A percentile compares a stretch with the other conserved stretches of the same genome.
Evolutionary conservation across 495 filamentous ascomycete genomes (phyloP).

Genomic region (Penicillium mononematosum): DNA sequence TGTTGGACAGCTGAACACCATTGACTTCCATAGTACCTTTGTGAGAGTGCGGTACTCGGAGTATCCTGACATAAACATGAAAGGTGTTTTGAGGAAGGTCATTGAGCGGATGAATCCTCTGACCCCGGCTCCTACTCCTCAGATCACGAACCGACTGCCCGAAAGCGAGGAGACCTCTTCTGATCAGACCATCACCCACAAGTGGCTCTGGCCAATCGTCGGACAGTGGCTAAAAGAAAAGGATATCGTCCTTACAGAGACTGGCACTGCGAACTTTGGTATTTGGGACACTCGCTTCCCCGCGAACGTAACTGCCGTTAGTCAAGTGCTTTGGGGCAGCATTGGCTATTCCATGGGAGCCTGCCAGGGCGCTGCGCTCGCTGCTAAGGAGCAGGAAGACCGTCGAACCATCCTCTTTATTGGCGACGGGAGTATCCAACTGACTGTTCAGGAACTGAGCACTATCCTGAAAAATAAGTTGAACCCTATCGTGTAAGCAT

Average conservation of each 20-base stretch:
- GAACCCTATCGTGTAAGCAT: slow-evolving; percentile 71
- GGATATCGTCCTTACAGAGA: slow-evolving; percentile 85
- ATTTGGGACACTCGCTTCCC: slow-evolving; percentile 88
- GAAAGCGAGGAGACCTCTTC: slow-evolving; percentile 48
- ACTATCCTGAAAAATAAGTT: slow-evolving; percentile 79
- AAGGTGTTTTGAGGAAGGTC: slow-evolving; percentile 78
- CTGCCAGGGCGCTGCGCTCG: slow-evolving; percentile 72
- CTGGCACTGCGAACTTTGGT: slow-evolving; percentile 87
- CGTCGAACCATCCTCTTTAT: slow-evolving; percentile 78
- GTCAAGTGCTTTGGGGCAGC: slow-evolving; percentile 85
- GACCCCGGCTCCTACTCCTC: slow-evolving; percentile 40
- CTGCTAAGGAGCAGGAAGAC: slow-evolving; percentile 59
- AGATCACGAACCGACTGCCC: slow-evolving; percentile 55
- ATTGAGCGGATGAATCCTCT: slow-evolving; percentile 59
- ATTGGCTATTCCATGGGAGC: slow-evolving; percentile 83
- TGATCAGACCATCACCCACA: slow-evolving; percentile 68
- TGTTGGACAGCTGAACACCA: slow-evolving; percentile 75
- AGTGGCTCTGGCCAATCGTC: slow-evolving; percentile 81
- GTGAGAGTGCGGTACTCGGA: slow-evolving; percentile 75
- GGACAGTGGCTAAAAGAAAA: slow-evolving; percentile 72
- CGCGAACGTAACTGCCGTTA: slow-evolving; percentile 67
- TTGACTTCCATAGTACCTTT: slow-evolving; percentile 82
- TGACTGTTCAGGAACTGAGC: slow-evolving; percentile 82
- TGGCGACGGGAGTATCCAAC: slow-evolving; percentile 82
- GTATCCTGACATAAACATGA: slow-evolving; percentile 83